Percentiles rank a stretch among this genome's conserved stretches.
phyloP scores from a whole-genome alignment of 768 basidiomycete species.

The Tylopilus plumbeoviolaceoides region DNA sequence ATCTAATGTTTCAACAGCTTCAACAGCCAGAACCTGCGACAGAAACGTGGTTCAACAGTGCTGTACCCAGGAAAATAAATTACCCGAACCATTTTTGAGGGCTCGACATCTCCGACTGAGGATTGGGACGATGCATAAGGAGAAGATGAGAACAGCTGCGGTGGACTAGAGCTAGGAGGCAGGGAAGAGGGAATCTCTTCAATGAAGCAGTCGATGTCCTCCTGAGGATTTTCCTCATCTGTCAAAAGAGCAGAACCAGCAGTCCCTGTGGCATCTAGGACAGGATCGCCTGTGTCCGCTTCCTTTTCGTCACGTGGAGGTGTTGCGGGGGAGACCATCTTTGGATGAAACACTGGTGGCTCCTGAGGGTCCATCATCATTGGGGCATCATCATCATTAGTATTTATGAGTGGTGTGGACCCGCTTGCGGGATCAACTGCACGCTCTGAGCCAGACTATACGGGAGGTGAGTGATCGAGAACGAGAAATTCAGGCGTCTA shows the following conservation, averaged over 20 bases:
- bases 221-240: conserved; percentile 5
- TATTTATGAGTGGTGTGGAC: background rate
- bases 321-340: background rate
- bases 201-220: conserved; percentile 2
- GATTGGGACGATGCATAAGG: conserved; percentile 35
- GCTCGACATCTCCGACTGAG: conserved; percentile 10
- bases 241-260: background rate
- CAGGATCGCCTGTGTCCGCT: background rate
- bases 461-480: conserved; percentile 1
- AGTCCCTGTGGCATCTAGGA: background rate
- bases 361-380: background rate
- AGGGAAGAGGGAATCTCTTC: conserved; percentile 18
- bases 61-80: background rate
- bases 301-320: background rate
- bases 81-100: conserved; percentile 16
- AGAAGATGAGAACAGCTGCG: conserved; percentile 40
- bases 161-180: conserved; percentile 48
- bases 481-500: background rate
- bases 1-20: background rate
- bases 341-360: background rate
- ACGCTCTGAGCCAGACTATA: background rate
- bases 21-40: conserved; percentile 2
- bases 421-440: background rate
- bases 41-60: background rate
- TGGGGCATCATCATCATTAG: background rate